Evolutionary conservation across 2,329 filamentous ascomycete genomes (phyloP).

Genomic region (Elsinoe fawcettii): DNA sequence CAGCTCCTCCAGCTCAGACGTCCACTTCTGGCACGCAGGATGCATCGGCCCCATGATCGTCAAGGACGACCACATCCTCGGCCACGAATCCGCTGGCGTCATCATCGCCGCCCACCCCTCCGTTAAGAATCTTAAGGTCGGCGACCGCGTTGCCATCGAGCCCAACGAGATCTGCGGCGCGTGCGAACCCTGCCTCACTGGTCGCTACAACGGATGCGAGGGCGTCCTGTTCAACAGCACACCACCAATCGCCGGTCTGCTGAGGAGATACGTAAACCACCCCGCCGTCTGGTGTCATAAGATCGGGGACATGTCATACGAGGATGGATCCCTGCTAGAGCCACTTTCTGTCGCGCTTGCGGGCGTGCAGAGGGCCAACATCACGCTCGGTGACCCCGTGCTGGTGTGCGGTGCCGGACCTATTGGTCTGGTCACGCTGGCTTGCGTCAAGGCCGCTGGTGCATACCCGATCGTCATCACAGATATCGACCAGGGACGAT

Average conservation of each 20-base stretch:
- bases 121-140: conserved; percentile 68
- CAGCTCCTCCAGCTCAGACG: conserved; percentile 53
- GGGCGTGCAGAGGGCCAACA: conserved; percentile 72
- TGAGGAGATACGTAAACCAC: conserved; percentile 91
- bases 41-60: conserved; percentile 97
- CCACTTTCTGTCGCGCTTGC: conserved; percentile 84
- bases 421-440: conserved; percentile 81
- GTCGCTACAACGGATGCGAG: conserved; percentile 92
- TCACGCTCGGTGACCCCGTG: conserved; percentile 77
- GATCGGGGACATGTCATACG: conserved; percentile 84
- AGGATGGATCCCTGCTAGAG: conserved; percentile 85
- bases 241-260: conserved; percentile 76
- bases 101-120: conserved; percentile 74
- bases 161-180: conserved; percentile 86
- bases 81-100: conserved; percentile 83
- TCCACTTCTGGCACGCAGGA: conserved; percentile 95
- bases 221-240: conserved; percentile 81
- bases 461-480: conserved; percentile 89
- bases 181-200: conserved; percentile 85
- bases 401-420: conserved; percentile 89
- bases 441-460: conserved; percentile 78
- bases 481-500: conserved; percentile 80
- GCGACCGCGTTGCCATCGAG: conserved; percentile 89
- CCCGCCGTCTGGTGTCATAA: conserved; percentile 70
- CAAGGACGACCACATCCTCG: conserved; percentile 77